These are phyloP conservation scores for Perkinsus chesapeaki DNA, from an alignment of 169 alveolate species.

Conservation along the genomic window DNA sequence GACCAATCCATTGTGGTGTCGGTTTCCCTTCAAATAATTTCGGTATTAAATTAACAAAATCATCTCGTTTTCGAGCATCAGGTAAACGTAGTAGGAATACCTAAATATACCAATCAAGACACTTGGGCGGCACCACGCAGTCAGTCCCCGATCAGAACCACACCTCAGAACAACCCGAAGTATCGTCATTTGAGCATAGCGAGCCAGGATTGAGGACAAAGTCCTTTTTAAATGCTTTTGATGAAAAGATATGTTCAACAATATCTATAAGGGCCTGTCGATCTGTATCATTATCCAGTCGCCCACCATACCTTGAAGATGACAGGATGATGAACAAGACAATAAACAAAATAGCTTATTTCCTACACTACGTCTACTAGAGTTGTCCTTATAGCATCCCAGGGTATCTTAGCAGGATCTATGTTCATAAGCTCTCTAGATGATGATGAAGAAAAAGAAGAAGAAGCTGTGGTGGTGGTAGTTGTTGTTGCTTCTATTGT, in stretches of 20 bases:
- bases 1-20: not conserved
- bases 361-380: not conserved
- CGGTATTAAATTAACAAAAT: not conserved
- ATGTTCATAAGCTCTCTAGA: slow-evolving; percentile 39
- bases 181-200: not conserved
- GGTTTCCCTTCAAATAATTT: not conserved
- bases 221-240: slow-evolving; percentile 65
- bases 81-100: not conserved
- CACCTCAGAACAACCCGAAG: not conserved
- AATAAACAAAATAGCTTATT: not conserved
- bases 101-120: not conserved
- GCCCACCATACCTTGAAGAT: slow-evolving; percentile 83
- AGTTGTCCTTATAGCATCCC: slow-evolving; percentile 84
- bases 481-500: slow-evolving; percentile 16
- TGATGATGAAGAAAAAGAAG: not conserved
- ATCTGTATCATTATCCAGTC: slow-evolving; percentile 85
- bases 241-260: slow-evolving; percentile 71
- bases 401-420: slow-evolving; percentile 88
- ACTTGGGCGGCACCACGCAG: too few species aligned
- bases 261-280: slow-evolving; percentile 74
- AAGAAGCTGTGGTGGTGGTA: slow-evolving; percentile 25
- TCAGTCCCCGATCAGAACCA: not conserved
- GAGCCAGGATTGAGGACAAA: slow-evolving; percentile 34
- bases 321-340: slow-evolving; percentile 51
- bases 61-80: not conserved